Evolutionary conservation across 345 rosid genomes (phyloP), one percentile per base, ranked within the genome.

Genomic region (Murraya paniculata): DNA sequence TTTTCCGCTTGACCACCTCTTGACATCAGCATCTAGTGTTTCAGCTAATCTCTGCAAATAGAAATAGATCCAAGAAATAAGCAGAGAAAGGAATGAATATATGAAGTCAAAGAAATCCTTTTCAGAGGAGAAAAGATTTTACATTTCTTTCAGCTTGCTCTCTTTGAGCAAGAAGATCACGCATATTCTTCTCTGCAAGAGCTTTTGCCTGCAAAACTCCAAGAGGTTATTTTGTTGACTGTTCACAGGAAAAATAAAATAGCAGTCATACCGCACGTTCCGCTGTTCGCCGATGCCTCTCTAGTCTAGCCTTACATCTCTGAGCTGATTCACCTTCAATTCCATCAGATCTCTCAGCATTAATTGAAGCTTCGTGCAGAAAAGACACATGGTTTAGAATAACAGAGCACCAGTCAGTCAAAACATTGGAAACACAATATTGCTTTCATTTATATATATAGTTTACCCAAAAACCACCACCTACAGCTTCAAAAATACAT

Each of bases 121-220:
- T 69, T 33, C 24, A 4, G 61, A 65, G 71, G 64, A n/a, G 22
- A 27, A 68, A 79, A 75, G 68, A 25, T 31, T 7, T 62, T 91
- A 96, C 97, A 85, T 81, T 81, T 89, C 99, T 91, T 85, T 96
- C 98, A 58, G 94, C 86, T 85, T 92, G 97, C 83, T 96, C 98
- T 82, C 92, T 90, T 74, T 92, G 99, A 83, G 90, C 95, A 78
- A 87, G 82, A 71, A 91, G 94, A 87, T 96, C 98, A 2, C 97
- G 97, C 94, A 84, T 91, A 73, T 94, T 96, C 88, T 93, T 93
- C 86, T 96, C 99, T 48, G 91, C 98, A 77, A 94, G 83, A 81
- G 99, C 97, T 86, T 94, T 96, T 73, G 97, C 99, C 99, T 93
- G 88, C 81, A 77, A 45, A 6, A 55, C 21, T 77, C 77, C 45